phyloP scores from a whole-genome alignment of 2,329 filamentous ascomycete species.

The Ophiostoma sp. region DNA sequence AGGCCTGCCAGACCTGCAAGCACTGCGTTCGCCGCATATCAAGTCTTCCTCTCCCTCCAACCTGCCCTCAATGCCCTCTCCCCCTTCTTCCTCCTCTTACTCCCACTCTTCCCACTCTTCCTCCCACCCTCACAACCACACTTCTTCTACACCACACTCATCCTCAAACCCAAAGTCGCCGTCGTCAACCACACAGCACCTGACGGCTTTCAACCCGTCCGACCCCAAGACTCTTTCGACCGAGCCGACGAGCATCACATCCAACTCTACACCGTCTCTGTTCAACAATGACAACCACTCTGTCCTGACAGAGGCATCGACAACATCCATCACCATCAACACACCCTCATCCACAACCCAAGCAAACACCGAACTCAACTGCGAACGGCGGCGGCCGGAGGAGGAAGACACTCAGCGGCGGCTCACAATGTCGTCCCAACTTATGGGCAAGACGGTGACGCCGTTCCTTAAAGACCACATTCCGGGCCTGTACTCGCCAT shows the following conservation, averaged over 20 bases:
- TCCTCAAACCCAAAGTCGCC: slow-evolving; percentile 3
- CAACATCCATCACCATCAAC: background rate
- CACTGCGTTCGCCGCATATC: slow-evolving; percentile 13
- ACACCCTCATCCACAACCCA: background rate
- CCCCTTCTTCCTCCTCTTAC: slow-evolving; percentile 16
- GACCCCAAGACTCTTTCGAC: slow-evolving; percentile 24
- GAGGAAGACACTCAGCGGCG: slow-evolving; percentile 47
- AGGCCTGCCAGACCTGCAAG: slow-evolving; percentile 1
- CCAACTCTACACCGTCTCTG: background rate
- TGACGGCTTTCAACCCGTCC: slow-evolving; percentile 22
- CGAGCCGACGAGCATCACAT: slow-evolving; percentile 12
- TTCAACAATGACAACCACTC: slow-evolving; percentile 14
- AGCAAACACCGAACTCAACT: slow-evolving; percentile 39
- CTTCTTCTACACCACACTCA: slow-evolving; percentile 2
- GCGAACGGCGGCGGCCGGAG: slow-evolving; percentile 47
- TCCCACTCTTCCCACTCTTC: slow-evolving; percentile 13
- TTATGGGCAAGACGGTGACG: slow-evolving; percentile 72
- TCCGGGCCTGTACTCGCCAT: slow-evolving; percentile 77
- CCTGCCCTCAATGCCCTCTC: background rate
- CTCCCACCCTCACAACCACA: slow-evolving; percentile 3
- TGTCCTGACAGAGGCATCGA: slow-evolving; percentile 15
- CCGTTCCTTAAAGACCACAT: slow-evolving; percentile 91
- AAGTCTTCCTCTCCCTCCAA: background rate
- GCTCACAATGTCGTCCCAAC: slow-evolving; percentile 56
- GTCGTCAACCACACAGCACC: slow-evolving; percentile 19